phyloP scores from a whole-genome alignment of 768 basidiomycete genomes.

The Nidularia sp. region DNA sequence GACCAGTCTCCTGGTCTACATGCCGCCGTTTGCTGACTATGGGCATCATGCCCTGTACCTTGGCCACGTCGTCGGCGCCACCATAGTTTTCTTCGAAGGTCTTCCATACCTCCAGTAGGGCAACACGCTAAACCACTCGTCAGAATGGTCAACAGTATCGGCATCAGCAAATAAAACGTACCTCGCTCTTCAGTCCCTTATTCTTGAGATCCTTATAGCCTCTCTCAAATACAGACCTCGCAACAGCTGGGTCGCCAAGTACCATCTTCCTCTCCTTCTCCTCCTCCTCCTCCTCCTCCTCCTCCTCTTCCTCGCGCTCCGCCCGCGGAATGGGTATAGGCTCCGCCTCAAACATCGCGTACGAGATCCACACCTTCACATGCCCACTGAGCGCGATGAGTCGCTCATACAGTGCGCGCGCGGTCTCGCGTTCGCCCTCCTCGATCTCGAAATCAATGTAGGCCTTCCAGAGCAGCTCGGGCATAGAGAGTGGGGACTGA shows the following conservation, averaged over 20 bases:
- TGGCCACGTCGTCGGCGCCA: constrained; percentile 63
- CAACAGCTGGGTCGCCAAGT: constrained; percentile 65
- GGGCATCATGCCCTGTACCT: constrained; percentile 92
- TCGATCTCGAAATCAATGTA: constrained; percentile 97
- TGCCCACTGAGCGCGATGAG: constrained; percentile 84
- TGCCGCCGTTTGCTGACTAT: constrained; percentile 81
- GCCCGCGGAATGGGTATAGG: constrained; percentile 62
- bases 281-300: constrained; percentile 56
- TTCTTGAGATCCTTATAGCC: constrained; percentile 85
- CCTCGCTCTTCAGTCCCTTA: constrained; percentile 85
- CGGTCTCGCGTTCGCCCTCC: constrained; percentile 85
- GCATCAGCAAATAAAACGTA: constrained; percentile 20
- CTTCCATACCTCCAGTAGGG: constrained; percentile 93
- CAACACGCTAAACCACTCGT: constrained; percentile 62
- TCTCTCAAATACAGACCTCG: constrained; percentile 78
- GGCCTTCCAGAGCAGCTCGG: constrained; percentile 90
- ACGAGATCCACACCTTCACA: constrained; percentile 97
- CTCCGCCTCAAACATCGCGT: constrained; percentile 87
- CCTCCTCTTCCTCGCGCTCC: constrained; percentile 69
- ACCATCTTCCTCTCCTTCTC: constrained; percentile 61
- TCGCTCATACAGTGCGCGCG: constrained; percentile 85
- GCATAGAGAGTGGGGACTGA: constrained; percentile 87
- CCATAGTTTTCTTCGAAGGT: constrained; percentile 85
- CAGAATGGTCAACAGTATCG: not conserved
- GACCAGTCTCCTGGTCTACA: constrained; percentile 81